Base-by-base conservation (phyloP, 441 rosid species). In the Sinapis alba region DNA sequence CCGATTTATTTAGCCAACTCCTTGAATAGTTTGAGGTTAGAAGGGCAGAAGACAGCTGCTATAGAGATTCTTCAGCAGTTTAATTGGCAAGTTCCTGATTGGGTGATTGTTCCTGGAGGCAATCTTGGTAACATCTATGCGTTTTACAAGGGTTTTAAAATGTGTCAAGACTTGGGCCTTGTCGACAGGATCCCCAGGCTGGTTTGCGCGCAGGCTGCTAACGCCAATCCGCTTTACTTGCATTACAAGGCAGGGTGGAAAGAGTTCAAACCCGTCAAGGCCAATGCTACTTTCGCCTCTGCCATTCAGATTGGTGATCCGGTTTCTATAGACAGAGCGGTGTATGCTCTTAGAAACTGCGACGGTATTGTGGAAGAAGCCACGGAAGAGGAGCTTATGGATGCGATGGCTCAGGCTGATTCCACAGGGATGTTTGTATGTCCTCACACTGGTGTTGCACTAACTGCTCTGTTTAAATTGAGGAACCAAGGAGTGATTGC, bases 401-500 rank as follows among this genome's bases (percentile, higher is more conserved):
- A 87, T 58, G 89, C 89, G 1, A 84, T 81, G 87, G 87, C 87
- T 3, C 84, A 62, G 32, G 91, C 91, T 0, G 89, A 87, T 81
- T 85, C 87, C 2, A 87, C 91, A 0, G 91, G 89, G 20, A 87
- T 87, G 91, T 87, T 87, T 67, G 83, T 83, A 1, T 87, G 91
- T 53, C 91, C 89, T 3, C 91, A 87, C 36, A 87, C 91, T 19
- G 91, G 91, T 32, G 91, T 87, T 26, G 91, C 91, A 1, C 34
- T 87, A 74, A 79, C 89, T 6, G 89, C 91, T 16, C 67, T 87
- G 79, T 53, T 74, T 5, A 85, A 85, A 65, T 81, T 87, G 19
- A 85, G 87, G 78, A 77, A 74, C 32, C 82, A 81, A 6, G 89
- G 91, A 53, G 82, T 87, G 63, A 85, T 87, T 13, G 77, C 73